Evolutionary conservation across 2,329 filamentous ascomycete genomes (phyloP).

Genomic region (Alternaria postmessia): DNA sequence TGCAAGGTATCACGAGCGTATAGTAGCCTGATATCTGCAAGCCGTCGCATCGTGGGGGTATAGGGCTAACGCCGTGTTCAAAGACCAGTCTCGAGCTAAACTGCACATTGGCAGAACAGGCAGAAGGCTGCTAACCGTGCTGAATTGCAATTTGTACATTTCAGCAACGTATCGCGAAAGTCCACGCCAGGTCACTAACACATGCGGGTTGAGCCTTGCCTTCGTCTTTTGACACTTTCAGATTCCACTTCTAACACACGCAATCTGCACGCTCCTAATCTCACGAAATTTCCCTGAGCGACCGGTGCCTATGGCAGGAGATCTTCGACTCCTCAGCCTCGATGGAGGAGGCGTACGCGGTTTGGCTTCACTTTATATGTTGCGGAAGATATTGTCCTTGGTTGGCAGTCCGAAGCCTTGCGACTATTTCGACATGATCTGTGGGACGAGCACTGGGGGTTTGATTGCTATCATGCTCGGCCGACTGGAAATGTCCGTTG

Average conservation of each 20-base stretch:
- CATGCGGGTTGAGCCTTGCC: neutral
- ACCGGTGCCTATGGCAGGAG: neutral
- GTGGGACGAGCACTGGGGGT: slow-evolving; percentile 31
- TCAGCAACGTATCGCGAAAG: neutral
- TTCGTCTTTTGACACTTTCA: neutral
- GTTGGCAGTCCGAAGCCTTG: slow-evolving; percentile 22
- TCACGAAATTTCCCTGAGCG: neutral
- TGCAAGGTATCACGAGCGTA: neutral
- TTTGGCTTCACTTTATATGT: slow-evolving; percentile 13
- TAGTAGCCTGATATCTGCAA: neutral
- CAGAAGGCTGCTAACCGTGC: neutral
- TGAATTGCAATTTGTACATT: neutral
- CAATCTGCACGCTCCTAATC: neutral
- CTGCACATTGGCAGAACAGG: neutral
- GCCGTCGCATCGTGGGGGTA: neutral
- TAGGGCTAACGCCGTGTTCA: neutral
- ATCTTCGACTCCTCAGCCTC: slow-evolving; percentile 15
- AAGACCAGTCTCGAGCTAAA: neutral
- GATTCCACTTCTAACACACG: neutral
- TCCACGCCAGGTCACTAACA: neutral
- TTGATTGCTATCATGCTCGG: slow-evolving; percentile 29
- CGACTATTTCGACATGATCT: slow-evolving; percentile 31
- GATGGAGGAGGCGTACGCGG: slow-evolving; percentile 18
- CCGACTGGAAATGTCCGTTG: slow-evolving; percentile 24
- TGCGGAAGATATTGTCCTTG: slow-evolving; percentile 11